Percentiles rank a stretch among this genome's conserved stretches.
Conservation (phyloP, 176 grass and related monocot genomes). For the Pontederia paniculata region DNA sequence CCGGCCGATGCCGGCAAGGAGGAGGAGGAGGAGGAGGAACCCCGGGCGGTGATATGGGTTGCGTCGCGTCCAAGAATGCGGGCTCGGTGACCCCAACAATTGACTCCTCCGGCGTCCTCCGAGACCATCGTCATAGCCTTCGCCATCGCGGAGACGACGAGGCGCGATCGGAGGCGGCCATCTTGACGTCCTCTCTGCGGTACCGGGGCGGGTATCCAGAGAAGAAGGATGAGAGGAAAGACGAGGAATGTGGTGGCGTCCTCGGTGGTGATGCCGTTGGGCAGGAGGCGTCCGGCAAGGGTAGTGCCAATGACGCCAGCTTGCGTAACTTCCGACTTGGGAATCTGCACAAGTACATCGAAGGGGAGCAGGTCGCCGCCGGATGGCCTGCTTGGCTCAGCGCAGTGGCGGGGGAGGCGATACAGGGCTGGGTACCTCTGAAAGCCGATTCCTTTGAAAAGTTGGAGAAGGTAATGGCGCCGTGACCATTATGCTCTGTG, state of each 20-base stretch:
- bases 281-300: conserved; percentile 24
- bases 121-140: conserved; percentile 13
- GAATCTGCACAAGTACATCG: conserved; percentile 62
- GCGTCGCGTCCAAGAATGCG: conserved; percentile 68
- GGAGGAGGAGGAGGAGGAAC: conserved; percentile 4
- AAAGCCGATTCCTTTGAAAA: conserved; percentile 80
- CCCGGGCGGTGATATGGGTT: conserved; percentile 44
- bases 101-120: conserved; percentile 31
- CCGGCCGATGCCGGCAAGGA: neutral
- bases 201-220: neutral
- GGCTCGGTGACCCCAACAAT: conserved; percentile 55
- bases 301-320: neutral
- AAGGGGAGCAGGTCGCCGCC: conserved; percentile 88
- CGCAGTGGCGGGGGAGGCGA: conserved; percentile 77
- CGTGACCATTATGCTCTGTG: conserved; percentile 11
- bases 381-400: conserved; percentile 94
- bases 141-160: neutral
- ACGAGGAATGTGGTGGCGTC: too few species aligned
- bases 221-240: conserved; percentile 29
- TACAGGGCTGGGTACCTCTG: conserved; percentile 89
- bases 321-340: conserved; percentile 51
- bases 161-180: conserved; percentile 4
- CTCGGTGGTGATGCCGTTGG: neutral
- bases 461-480: conserved; percentile 68
- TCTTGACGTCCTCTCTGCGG: conserved; percentile 5